Evolutionary conservation across 2,329 filamentous ascomycete species (phyloP).

Genomic region (Coniochaeta pulveracea): DNA sequence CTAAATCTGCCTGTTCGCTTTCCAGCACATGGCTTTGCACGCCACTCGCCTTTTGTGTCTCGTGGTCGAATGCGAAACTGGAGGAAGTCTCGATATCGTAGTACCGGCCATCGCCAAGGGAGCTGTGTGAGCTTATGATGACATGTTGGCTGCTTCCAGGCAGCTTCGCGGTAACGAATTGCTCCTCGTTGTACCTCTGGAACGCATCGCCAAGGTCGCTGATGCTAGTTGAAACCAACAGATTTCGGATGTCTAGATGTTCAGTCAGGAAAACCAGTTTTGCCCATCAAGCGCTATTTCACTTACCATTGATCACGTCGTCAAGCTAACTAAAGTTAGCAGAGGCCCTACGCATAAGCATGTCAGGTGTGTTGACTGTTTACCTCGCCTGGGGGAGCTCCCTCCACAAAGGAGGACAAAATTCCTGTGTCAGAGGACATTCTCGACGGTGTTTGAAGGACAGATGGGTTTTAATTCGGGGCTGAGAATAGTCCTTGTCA

Average conservation of each 20-base stretch:
- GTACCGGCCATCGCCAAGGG: slow-evolving; percentile 70
- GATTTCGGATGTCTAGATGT: slow-evolving; percentile 70
- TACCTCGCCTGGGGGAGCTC: slow-evolving; percentile 94
- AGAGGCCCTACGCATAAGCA: no score
- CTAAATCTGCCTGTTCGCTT: slow-evolving; percentile 63
- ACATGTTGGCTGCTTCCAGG: slow-evolving; percentile 76
- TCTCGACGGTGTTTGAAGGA: no score
- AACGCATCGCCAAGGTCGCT: slow-evolving; percentile 72
- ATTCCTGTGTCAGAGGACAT: slow-evolving; percentile 34
- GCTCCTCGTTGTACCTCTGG: slow-evolving; percentile 91
- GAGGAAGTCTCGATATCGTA: slow-evolving; percentile 82
- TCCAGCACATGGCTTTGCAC: slow-evolving; percentile 73
- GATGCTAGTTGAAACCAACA: slow-evolving; percentile 62
- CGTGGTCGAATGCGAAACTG: slow-evolving; percentile 82
- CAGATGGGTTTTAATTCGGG: no score
- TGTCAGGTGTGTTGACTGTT: slow-evolving; percentile 18
- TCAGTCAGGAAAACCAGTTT: slow-evolving; percentile 6
- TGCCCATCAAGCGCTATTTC: neutral
- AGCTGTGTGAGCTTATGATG: slow-evolving; percentile 79
- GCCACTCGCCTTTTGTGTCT: slow-evolving; percentile 69
- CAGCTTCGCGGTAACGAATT: slow-evolving; percentile 80
- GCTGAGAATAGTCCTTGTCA: no score
- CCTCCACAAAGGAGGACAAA: slow-evolving; percentile 80
- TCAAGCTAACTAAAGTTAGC: slow-evolving; percentile 47
- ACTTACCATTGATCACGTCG: slow-evolving; percentile 76